Percentiles rank a stretch among this genome's conserved stretches.
These are phyloP conservation scores for Mikania micrantha DNA, from an alignment of 129 eudicot genomes.

Conservation along the genomic window DNA sequence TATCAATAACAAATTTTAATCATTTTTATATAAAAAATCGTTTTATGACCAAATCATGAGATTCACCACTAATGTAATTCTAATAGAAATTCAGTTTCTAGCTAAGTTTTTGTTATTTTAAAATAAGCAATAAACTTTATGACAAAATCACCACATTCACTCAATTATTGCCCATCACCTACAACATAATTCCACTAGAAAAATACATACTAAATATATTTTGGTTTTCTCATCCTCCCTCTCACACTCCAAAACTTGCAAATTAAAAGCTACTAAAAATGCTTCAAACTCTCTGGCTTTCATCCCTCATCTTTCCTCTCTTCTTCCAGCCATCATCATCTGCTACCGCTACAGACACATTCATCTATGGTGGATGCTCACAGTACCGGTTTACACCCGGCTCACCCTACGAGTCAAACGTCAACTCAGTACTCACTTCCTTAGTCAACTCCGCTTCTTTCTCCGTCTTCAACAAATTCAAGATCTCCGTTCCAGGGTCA, in stretches of 20 bases:
- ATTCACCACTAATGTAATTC: too few relatives aligned
- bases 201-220: too few relatives aligned
- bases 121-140: neutral
- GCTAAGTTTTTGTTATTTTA: neutral
- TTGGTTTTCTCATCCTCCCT: too few relatives aligned
- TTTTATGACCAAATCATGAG: too few relatives aligned
- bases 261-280: slow-evolving; percentile 17
- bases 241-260: slow-evolving; percentile 13
- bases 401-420: slow-evolving; percentile 57
- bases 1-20: too few relatives aligned
- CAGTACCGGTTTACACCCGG: slow-evolving; percentile 40
- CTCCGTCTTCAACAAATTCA: slow-evolving; percentile 54
- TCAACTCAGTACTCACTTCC: slow-evolving; percentile 65
- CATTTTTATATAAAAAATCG: too few relatives aligned
- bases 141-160: slow-evolving; percentile 23
- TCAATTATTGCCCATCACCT: slow-evolving; percentile 37
- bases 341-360: slow-evolving; percentile 35
- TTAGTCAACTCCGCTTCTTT: slow-evolving; percentile 67
- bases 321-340: slow-evolving; percentile 33
- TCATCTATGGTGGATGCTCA: slow-evolving; percentile 76
- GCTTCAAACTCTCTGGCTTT: slow-evolving; percentile 21
- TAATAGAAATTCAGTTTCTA: neutral
- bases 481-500: slow-evolving; percentile 67
- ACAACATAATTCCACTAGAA: slow-evolving; percentile 31
- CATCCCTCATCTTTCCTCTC: slow-evolving; percentile 22